Evolutionary conservation across 192 early-diverging fungal genomes (phyloP), one percentile per base, ranked within the genome.

Genomic region (Linnemannia elongata): DNA sequence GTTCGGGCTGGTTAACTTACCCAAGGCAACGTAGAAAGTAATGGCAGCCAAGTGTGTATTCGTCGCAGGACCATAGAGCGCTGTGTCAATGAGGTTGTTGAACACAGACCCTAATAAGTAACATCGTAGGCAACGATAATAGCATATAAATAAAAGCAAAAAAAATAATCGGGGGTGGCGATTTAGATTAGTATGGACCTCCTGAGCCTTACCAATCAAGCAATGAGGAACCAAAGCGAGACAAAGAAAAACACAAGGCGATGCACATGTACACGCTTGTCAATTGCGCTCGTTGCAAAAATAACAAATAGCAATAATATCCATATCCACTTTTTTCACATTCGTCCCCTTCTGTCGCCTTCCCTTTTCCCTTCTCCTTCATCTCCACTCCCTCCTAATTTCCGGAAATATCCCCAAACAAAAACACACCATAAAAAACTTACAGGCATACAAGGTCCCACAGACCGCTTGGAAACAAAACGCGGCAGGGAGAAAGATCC

Each of bases 371-470:
- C 27, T 30, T 63, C 60, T 10, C 27, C 60, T 15, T 66, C 30
- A 13, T 30, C 30, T 0, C 9, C 27, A 4, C 30, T 10, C 60
- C 60, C 27, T 57, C n/a, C 54, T n/a, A 27, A 8, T 57, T 57
- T 52, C n/a, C 44, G 49, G 22, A 52, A 47, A n/a, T 35, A 49
- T 1, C 30, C 24, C n/a, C 12, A 76, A 44, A 35, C 13, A 57
- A 22, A 22, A 8, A 41, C 17, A 35, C 17, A 17, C 7, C 10
- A 63, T 5, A 54, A 12, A 2, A 42, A 54, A 52, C 84, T 55
- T 86, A 86, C 93, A 94, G 1, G 93, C 93, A 49, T 94, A 94
- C 4, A 94, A 82, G 4, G 93, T 93, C 15, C 93, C 93, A 63
- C 90, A 92, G 77, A 91, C 92, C 73, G 92, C 91, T 86, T 93